Evolutionary conservation across 2,329 filamentous ascomycete species (phyloP), one percentile per base, ranked within the genome.

Genomic region (Daldinia sp.): DNA sequence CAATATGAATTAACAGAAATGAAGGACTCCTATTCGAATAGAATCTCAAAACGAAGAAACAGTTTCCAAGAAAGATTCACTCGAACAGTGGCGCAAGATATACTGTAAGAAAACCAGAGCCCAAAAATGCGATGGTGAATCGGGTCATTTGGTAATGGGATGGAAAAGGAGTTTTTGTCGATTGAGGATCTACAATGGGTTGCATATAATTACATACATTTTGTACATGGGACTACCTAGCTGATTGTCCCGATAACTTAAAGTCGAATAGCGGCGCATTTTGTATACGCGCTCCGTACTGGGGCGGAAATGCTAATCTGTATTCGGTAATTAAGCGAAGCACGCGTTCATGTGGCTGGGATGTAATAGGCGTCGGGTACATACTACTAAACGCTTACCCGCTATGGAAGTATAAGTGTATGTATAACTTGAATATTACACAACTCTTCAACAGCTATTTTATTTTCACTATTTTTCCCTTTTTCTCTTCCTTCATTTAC

Each of bases 81-180:
- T 33, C 13, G 28, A 46, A 28, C 15, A 46, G 42, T 54, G 44
- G 41, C 61, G 61, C 54, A 65, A 68, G 39, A 62, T 28, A 54
- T 54, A 39, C 37, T 30, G 37, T 35, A 12, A 59, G 12, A 28
- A 23, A 54, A 28, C 51, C 35, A 60, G 50, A 67, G 57, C 46
- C 63, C 55, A 63, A 63, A 68, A 60, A 60, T n/a, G 56, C 44
- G 53, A 37, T 58, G 50, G 56, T 58, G 51, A 37, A 60, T 67
- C 55, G 46, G 53, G 51, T 54, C 18, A 23, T 10, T n/a, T 54
- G 33, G 51, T 63, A 62, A 65, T 58, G 41, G 50, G 55, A 60
- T 68, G 23, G 59, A 70, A 70, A 70, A 70, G 65, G 68, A 68
- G 65, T 63, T 67, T 60, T 65, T 35, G 44, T 30, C 51, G 54